These are phyloP conservation scores for Allium fistulosum DNA, from an alignment of 106 monocot species.

Conservation along the genomic window DNA sequence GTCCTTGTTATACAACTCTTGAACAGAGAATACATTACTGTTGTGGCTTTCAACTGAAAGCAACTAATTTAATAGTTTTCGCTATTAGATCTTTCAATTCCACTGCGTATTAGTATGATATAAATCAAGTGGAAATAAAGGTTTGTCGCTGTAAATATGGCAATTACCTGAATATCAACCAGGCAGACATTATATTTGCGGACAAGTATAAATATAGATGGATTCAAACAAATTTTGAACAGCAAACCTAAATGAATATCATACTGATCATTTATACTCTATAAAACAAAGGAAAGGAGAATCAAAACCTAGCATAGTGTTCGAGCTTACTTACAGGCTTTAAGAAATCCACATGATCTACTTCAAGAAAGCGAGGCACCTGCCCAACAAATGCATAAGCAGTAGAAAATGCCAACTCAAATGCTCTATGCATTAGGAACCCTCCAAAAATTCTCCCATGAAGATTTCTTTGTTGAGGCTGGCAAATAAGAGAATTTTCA, in stretches of 20 bases:
- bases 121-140: too few relatives aligned
- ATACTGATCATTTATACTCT: background rate
- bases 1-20: too few relatives aligned
- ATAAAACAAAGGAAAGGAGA: background rate
- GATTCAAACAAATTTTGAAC: too few relatives aligned
- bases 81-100: too few relatives aligned
- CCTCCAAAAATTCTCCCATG: conserved; percentile 98
- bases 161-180: too few relatives aligned
- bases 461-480: conserved; percentile 94
- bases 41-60: background rate
- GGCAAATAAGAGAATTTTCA: conserved; percentile 91
- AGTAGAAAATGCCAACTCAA: conserved; percentile 92
- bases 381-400: conserved; percentile 93
- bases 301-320: too few relatives aligned
- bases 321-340: conserved; percentile 63
- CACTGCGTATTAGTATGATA: background rate
- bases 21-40: too few relatives aligned
- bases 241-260: background rate
- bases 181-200: background rate
- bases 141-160: too few relatives aligned
- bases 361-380: conserved; percentile 84
- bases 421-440: conserved; percentile 90
- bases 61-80: background rate
- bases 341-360: conserved; percentile 96
- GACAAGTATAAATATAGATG: too few relatives aligned